These are phyloP conservation scores for Spergularia marina DNA, from an alignment of 148 eudicot species.

Conservation along the genomic window DNA sequence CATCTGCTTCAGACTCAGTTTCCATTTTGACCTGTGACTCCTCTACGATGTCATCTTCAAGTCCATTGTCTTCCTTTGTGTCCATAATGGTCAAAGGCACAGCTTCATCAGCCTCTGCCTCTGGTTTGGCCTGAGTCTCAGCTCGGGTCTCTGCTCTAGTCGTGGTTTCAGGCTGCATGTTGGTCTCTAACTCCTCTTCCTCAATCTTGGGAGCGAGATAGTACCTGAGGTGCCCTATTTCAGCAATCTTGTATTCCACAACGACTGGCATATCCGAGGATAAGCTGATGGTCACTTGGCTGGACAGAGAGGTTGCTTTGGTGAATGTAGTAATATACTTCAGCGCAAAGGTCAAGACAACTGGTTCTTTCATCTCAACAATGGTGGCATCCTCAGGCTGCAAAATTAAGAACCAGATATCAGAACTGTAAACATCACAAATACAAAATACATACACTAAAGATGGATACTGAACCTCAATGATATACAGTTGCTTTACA, in stretches of 20 bases:
- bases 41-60: slow-evolving; percentile 23
- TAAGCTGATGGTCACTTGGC: slow-evolving; percentile 62
- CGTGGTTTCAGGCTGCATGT: slow-evolving; percentile 31
- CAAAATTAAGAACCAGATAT: slow-evolving; percentile 6
- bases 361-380: slow-evolving; percentile 50
- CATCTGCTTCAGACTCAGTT: slow-evolving; percentile 24
- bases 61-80: slow-evolving; percentile 31
- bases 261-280: slow-evolving; percentile 61
- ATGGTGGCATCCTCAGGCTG: slow-evolving; percentile 63
- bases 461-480: no score
- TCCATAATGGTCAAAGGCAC: slow-evolving; percentile 17
- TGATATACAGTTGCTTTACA: background rate
- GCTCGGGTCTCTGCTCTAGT: slow-evolving; percentile 28
- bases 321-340: slow-evolving; percentile 64
- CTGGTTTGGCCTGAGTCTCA: slow-evolving; percentile 14
- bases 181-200: slow-evolving; percentile 47
- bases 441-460: background rate
- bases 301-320: slow-evolving; percentile 58
- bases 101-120: slow-evolving; percentile 20
- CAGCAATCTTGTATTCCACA: slow-evolving; percentile 69
- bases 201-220: slow-evolving; percentile 76
- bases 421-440: background rate
- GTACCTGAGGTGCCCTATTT: slow-evolving; percentile 68
- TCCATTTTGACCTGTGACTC: slow-evolving; percentile 33
- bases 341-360: slow-evolving; percentile 58